A percentile compares a stretch with the other conserved stretches of the same genome.
Evolutionary conservation across 75 land plant species (phyloP).

Genomic region (Picea glauca): DNA sequence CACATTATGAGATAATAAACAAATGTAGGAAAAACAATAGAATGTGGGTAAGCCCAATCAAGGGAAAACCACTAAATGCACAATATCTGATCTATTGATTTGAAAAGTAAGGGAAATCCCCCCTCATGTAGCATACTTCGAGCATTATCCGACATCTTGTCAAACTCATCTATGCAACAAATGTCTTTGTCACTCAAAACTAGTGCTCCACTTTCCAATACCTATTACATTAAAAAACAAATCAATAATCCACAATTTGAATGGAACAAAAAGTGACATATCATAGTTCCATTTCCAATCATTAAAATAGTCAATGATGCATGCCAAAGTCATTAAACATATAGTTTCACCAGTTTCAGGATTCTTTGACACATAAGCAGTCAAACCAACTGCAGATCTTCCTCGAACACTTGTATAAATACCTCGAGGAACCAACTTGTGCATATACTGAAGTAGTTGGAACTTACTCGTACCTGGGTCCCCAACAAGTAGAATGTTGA

Average conservation of each 20-base stretch:
- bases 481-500: slow-evolving; percentile 88
- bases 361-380: slow-evolving; percentile 93
- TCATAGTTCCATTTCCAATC: not conserved
- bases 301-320: not conserved
- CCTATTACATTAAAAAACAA: slow-evolving; percentile 29
- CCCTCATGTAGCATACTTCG: too few relatives aligned
- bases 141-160: too few relatives aligned
- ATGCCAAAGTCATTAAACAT: slow-evolving; percentile 10
- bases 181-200: slow-evolving; percentile 91
- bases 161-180: too few relatives aligned
- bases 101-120: too few relatives aligned
- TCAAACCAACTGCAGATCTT: slow-evolving; percentile 89
- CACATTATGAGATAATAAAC: too few relatives aligned
- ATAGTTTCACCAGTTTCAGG: slow-evolving; percentile 96
- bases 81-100: too few relatives aligned
- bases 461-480: slow-evolving; percentile 97
- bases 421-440: slow-evolving; percentile 90
- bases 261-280: not conserved
- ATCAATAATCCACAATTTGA: not conserved
- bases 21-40: too few relatives aligned
- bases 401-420: slow-evolving; percentile 96
- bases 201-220: slow-evolving; percentile 91
- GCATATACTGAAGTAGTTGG: slow-evolving; percentile 92
- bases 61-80: too few relatives aligned
- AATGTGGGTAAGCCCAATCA: too few relatives aligned